Evolutionary conservation across 169 alveolate species (phyloP), one percentile per base, ranked within the genome.

Genomic region (Sarcocystis neurona): DNA sequence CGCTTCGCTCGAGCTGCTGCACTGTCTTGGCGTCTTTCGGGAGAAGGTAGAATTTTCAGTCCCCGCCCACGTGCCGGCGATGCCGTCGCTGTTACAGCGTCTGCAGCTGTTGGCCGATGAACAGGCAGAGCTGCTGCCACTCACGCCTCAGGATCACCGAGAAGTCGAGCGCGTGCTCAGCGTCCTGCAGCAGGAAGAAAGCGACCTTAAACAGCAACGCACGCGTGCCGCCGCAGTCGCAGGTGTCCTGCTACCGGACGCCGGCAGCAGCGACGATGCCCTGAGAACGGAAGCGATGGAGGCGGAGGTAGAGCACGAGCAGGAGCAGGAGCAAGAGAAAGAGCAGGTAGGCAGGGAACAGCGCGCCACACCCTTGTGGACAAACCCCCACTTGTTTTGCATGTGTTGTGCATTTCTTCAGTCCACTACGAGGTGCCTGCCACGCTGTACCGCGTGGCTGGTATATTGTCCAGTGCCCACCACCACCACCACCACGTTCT

Each of bases 251-350:
- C n/a, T n/a, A n/a, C 56, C 58, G 27, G 82, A 72, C 53, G 53
- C 82, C 39, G 58, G 27, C 30, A n/a, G 82, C n/a, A 72, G 34
- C 50, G 82, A 72, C 53, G 84, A 82, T 32, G 80, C 87, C 56
- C 15, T 87, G 34, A 10, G 87, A 30, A 0, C 58, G 63, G 91
- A 90, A 39, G 92, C 84, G 32, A 68, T 88, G 66, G 92, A 91
- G 56, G 94, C 92, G 0, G 94, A 91, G 75, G 77, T 87, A 27
- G 94, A 87, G 66, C 92, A 87, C n/a, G 94, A 85, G 56, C 84
- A 90, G 86, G 89, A 85, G 85, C 86, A 66, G 85, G 79, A 82
- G 43, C 89, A 78, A 63, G 91, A 87, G 60, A 68, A 60, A 18
- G 91, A 70, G 72, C 85, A 85, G 84, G 86, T 47, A 53, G 32